Evolutionary conservation across 345 rosid species (phyloP), one percentile per base, ranked within the genome.

Genomic region (Corchorus olitorius): DNA sequence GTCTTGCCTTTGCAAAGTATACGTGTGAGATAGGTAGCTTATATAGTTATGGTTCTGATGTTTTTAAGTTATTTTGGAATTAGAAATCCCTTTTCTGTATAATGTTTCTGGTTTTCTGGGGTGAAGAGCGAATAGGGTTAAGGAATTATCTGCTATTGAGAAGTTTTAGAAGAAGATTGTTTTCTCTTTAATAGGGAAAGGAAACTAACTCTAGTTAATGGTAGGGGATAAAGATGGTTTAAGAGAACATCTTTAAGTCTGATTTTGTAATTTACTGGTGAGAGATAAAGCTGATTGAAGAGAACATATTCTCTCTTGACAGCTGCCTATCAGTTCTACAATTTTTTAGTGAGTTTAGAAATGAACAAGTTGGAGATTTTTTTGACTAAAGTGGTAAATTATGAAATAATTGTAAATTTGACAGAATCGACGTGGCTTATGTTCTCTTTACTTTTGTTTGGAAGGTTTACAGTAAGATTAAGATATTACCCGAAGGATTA

Each of bases 401-500:
- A 37, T 71, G 56, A 71, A 2, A 71, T 5, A 11, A 17, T 52
- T 33, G 48, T 39, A 70, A 12, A 11, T 37, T 54, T 53, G 62
- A 16, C 2, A 4, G 11, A 70, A 50, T 41, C 39, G 58, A 53
- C 46, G 15, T 81, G 72, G 65, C 65, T 65, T 61, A 27, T 64
- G 70, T 56, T 61, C 61, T 74, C 81, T 63, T 80, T 72, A 55
- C 76, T 55, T 58, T 55, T 78, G 98, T 83, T 60, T 39, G 78
- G 82, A 75, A 94, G 98, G 91, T 84, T 83, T 74, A 87, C 97
- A 1, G 39, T 75, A 67, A 89, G 83, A 75, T 83, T 95, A 84
- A 90, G 94, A 81, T 89, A 92, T 85, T 82, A 92, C 72, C 85
- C 87, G 5, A 91, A 89, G 83, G 92, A 77, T 19, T 82, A 91